Conservation (phyloP, 1,139 yeast genomes). For the Debaryomycetaceae sp. region DNA sequence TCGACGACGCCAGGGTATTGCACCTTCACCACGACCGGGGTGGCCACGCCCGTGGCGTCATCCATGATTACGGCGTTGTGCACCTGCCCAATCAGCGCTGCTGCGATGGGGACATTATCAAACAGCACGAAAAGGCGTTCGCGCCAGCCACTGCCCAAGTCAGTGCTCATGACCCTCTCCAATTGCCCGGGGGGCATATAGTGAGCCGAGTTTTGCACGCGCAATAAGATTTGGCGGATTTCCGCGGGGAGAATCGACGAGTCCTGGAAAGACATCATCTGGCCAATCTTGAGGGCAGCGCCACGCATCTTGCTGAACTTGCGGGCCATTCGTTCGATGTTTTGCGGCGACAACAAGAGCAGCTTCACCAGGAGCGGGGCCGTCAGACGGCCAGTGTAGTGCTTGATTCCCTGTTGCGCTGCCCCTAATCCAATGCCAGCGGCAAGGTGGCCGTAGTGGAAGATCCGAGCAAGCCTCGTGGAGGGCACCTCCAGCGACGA, state of each 20-base stretch:
- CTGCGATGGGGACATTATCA: slow-evolving; percentile 90
- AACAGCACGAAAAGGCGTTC: slow-evolving; percentile 60
- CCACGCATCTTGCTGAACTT: slow-evolving; percentile 95
- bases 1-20: slow-evolving; percentile 98
- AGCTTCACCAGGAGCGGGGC: slow-evolving; percentile 52
- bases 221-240: slow-evolving; percentile 69
- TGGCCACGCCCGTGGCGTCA: slow-evolving; percentile 31
- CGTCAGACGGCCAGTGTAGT: slow-evolving; percentile 45
- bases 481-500: slow-evolving; percentile 77
- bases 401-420: slow-evolving; percentile 70
- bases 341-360: slow-evolving; percentile 70
- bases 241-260: slow-evolving; percentile 79
- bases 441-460: slow-evolving; percentile 90
- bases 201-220: slow-evolving; percentile 92
- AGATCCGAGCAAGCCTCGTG: slow-evolving; percentile 76
- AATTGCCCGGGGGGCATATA: slow-evolving; percentile 94
- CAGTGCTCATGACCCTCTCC: slow-evolving; percentile 66
- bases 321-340: slow-evolving; percentile 82
- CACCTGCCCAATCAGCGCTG: slow-evolving; percentile 97
- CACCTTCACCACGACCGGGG: slow-evolving; percentile 90
- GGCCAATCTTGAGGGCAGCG: slow-evolving; percentile 95
- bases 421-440: slow-evolving; percentile 89
- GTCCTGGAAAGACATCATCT: slow-evolving; percentile 91
- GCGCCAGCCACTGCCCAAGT: slow-evolving; percentile 81
- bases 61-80: slow-evolving; percentile 68